phyloP scores from a whole-genome alignment of 805 yeast species.

The Pichia californica region DNA sequence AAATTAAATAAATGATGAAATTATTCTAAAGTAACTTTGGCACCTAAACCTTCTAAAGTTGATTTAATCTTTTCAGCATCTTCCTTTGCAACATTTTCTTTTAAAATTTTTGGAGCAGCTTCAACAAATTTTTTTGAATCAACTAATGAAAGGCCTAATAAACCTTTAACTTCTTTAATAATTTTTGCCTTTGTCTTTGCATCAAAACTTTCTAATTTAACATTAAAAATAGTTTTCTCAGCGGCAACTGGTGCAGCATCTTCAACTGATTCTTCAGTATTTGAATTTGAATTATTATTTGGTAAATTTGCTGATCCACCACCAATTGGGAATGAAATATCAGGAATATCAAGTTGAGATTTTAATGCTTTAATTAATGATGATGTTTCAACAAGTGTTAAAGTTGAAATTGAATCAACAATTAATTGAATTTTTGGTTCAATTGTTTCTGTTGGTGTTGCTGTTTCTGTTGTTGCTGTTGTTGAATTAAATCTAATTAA shows the following conservation, averaged over 20 bases:
- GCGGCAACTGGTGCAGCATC: conserved; percentile 75
- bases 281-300: conserved; percentile 57
- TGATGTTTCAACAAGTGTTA: conserved; percentile 93
- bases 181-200: conserved; percentile 95
- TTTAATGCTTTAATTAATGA: conserved; percentile 73
- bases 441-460: conserved; percentile 39
- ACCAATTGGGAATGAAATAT: conserved; percentile 75
- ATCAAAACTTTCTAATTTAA: conserved; percentile 91
- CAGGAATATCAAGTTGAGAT: conserved; percentile 84
- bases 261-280: conserved; percentile 50
- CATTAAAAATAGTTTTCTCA: conserved; percentile 87
- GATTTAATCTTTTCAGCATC: conserved; percentile 96
- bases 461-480: conserved; percentile 18
- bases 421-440: conserved; percentile 84
- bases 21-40: conserved; percentile 84
- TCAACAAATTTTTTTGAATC: conserved; percentile 98
- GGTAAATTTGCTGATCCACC: conserved; percentile 58
- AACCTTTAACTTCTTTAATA: conserved; percentile 91
- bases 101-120: conserved; percentile 91
- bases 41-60: conserved; percentile 91
- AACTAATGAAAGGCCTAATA: conserved; percentile 87
- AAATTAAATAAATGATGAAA: background rate
- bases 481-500: conserved; percentile 40
- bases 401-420: conserved; percentile 84
- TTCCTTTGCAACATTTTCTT: conserved; percentile 92